Conservation (phyloP, 2,329 filamentous ascomycete species). For the Elsinoe ampelina region DNA sequence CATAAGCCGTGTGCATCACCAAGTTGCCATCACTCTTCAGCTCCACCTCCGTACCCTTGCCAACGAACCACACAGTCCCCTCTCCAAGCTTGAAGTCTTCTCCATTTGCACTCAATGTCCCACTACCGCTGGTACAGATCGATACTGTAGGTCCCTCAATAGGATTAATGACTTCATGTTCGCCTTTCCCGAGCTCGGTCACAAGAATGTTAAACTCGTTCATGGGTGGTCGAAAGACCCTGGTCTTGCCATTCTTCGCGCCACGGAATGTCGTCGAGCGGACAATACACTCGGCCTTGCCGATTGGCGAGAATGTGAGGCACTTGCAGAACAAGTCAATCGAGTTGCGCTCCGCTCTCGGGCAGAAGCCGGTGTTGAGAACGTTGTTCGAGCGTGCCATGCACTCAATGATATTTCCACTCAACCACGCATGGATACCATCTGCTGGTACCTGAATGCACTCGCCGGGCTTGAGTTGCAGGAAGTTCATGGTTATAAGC, state of each 20-base stretch:
- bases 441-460: conserved; percentile 63
- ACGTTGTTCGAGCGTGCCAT: conserved; percentile 71
- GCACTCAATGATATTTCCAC: conserved; percentile 67
- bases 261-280: conserved; percentile 40
- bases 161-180: conserved; percentile 48
- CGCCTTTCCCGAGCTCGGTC: conserved; percentile 46
- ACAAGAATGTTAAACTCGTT: conserved; percentile 63
- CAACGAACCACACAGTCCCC: conserved; percentile 60
- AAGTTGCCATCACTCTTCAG: conserved; percentile 37
- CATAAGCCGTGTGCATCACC: conserved; percentile 42
- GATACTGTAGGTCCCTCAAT: conserved; percentile 55
- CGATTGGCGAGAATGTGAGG: conserved; percentile 56
- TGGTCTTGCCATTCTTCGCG: conserved; percentile 51
- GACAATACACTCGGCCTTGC: conserved; percentile 47
- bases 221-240: conserved; percentile 56
- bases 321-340: conserved; percentile 54
- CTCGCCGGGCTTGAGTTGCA: conserved; percentile 56
- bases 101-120: conserved; percentile 46
- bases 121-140: conserved; percentile 52
- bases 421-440: conserved; percentile 64
- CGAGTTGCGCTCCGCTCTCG: conserved; percentile 53
- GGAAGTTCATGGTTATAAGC: conserved; percentile 64
- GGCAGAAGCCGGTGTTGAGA: conserved; percentile 65
- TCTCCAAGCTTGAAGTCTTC: conserved; percentile 47
- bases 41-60: conserved; percentile 44